Base-by-base conservation (phyloP, 192 early-diverging fungal species). In the Ambispora gerdemannii region DNA sequence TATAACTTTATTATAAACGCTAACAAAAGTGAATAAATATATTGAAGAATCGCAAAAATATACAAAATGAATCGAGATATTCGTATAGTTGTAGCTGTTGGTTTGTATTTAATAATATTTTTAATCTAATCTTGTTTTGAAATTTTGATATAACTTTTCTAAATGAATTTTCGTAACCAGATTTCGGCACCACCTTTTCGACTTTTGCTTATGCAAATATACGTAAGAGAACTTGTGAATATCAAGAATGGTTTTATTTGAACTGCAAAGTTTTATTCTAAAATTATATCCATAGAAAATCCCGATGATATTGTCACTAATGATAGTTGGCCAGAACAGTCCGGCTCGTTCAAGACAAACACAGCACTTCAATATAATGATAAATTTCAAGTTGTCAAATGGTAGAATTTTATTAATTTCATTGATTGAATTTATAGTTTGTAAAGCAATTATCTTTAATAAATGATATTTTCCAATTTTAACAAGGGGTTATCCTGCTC, bases 201-300 rank as follows among this genome's bases (percentile, higher is more conserved):
- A 43, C 38, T 3, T 67, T 67, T 25, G 66, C 66, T 13, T 52
- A 52, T 22, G 66, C 66, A 25, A 67, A 67, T 15, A 63, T 43
- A 10, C 62, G 31, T 63, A 63, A 63, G 22, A 43, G 6, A 3
- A 43, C 35, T 38, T 60, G 58, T 33, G 31, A 34, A 33, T 60
- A 19, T 31, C 8, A 55, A 55, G n/a, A 25, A 55, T 24, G 4
- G 27, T 53, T 0, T 55, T 55, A 53, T 53, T 25, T 3, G 24
- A 24, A 1, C 11, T 33, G 17, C 30, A 13, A 59, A 1, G 17
- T 59, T 8, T 10, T 3, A 17, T 59, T 60, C 6, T 60, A 7
- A 31, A 38, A 0, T n/a, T 13, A 2, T 31, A 2, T n/a, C 0
- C 19, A 30, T 59, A 28, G 22, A 3, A 59, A 59, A 56, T 28